A percentile compares a stretch with the other conserved stretches of the same genome.
Conservation (phyloP, 306 rosid species). For the Senna tora region DNA sequence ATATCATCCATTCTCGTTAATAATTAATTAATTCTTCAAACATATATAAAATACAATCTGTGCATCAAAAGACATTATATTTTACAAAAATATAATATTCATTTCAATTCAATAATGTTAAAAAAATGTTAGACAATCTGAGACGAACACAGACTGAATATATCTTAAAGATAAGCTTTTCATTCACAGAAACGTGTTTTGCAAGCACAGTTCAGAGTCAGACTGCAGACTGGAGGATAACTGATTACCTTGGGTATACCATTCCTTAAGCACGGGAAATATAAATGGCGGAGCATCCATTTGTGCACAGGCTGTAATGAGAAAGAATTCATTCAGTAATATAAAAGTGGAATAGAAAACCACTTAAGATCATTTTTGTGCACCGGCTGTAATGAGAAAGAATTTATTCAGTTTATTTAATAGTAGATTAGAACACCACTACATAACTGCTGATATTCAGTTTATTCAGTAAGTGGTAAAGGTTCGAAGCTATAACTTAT, state of each 20-base stretch:
- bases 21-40: background rate
- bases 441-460: no score
- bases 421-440: no score
- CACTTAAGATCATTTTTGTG: conserved; percentile 4
- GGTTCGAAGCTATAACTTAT: conserved; percentile 18
- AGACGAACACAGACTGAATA: conserved; percentile 25
- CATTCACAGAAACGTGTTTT: conserved; percentile 23
- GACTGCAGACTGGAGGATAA: conserved; percentile 17
- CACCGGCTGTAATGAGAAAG: no score
- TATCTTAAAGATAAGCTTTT: conserved; percentile 13
- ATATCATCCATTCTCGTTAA: background rate
- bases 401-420: no score
- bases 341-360: conserved; percentile 19
- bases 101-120: conserved; percentile 6
- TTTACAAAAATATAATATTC: conserved; percentile 4
- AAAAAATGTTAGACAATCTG: background rate
- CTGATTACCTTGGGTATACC: conserved; percentile 84
- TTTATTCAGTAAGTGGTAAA: no score
- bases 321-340: conserved; percentile 38
- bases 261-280: conserved; percentile 79
- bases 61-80: background rate
- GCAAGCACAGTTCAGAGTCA: conserved; percentile 3
- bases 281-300: conserved; percentile 97
- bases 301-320: conserved; percentile 89
- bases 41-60: background rate